phyloP scores from a whole-genome alignment of 2,329 filamentous ascomycete genomes.

The Aspergillus sp. region DNA sequence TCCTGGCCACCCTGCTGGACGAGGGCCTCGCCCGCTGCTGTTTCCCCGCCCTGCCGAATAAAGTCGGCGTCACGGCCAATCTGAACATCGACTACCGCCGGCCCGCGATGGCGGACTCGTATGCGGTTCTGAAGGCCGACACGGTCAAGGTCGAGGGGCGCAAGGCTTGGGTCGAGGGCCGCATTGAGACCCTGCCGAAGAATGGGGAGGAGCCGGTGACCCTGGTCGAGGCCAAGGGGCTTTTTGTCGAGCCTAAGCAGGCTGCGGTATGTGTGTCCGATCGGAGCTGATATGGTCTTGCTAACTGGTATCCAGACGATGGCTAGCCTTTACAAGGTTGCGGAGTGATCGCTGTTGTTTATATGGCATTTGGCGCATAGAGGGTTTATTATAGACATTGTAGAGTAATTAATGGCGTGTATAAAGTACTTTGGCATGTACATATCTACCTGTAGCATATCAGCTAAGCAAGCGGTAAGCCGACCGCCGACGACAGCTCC shows the following conservation, averaged over 20 bases:
- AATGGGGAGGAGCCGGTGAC: conserved; percentile 55
- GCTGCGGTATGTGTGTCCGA: conserved; percentile 55
- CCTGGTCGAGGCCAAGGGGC: conserved; percentile 70
- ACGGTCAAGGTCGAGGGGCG: conserved; percentile 82
- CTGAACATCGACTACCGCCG: conserved; percentile 73
- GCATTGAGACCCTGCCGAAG: conserved; percentile 66
- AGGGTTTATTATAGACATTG: neutral
- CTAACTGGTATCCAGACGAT: conserved; percentile 11
- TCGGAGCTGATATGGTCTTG: neutral
- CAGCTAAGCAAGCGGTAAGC: conserved; percentile 2
- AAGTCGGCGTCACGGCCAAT: conserved; percentile 72
- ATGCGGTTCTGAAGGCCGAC: conserved; percentile 66
- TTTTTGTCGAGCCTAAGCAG: conserved; percentile 83
- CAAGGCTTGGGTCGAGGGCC: conserved; percentile 88
- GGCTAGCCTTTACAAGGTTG: conserved; percentile 17
- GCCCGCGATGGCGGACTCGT: conserved; percentile 65
- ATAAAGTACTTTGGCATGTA: neutral
- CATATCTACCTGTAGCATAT: neutral
- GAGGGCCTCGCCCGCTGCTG: conserved; percentile 82
- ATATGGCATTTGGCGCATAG: conserved; percentile 1
- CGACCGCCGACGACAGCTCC: conserved; percentile 2
- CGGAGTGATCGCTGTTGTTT: conserved; percentile 4
- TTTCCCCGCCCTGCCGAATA: conserved; percentile 78
- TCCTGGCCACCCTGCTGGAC: conserved; percentile 86
- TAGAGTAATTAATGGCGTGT: neutral